Evolutionary conservation across 192 early-diverging fungal species (phyloP), one percentile per base, ranked within the genome.

Genomic region (Backusella tarrabulga): DNA sequence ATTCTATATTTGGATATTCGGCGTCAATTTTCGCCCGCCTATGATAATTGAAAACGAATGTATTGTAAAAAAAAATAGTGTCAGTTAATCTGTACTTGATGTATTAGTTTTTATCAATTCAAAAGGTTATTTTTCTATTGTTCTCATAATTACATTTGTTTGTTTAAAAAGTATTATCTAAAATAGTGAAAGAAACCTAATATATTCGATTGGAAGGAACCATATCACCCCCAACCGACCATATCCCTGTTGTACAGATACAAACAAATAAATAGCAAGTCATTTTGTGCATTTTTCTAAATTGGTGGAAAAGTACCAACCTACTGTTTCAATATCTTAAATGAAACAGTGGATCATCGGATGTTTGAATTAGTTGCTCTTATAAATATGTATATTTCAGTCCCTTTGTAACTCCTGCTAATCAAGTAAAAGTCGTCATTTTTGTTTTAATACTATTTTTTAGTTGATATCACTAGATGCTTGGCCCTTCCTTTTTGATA

Each of bases 301-400:
- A 63, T 63, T 63, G 56, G 56, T 63, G 56, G 56, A 63, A 63
- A 63, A 23, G 11, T 63, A 63, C 56, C 56, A 63, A 63, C 23
- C 0, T 26, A 2, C 56, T 63, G 56, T 63, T 29, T 63, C 56
- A 29, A 63, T 63, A 29, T 26, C 56, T 23, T 63, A 63, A 56
- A 63, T 29, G 56, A 63, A 63, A 63, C 56, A 63, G 12, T 26
- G 26, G 23, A 63, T 63, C 23, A 63, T 29, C 11, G 21, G 56
- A 12, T 29, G 21, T 63, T 63, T 23, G 26, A 63, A 63, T 29
- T 63, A 9, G 9, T 9, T 56, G n/a, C 23, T 23, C 21, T 56
- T 32, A 32, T 3, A 32, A 32, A 32, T 56, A 9, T 8, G 15
- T 42, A 4, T 44, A 44, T 44, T 44, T 44, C 42, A 44, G 0